Percentiles rank a stretch among this genome's conserved stretches.
phyloP scores from a whole-genome alignment of 2,329 filamentous ascomycete genomes.

The Fusarium sublunatum region DNA sequence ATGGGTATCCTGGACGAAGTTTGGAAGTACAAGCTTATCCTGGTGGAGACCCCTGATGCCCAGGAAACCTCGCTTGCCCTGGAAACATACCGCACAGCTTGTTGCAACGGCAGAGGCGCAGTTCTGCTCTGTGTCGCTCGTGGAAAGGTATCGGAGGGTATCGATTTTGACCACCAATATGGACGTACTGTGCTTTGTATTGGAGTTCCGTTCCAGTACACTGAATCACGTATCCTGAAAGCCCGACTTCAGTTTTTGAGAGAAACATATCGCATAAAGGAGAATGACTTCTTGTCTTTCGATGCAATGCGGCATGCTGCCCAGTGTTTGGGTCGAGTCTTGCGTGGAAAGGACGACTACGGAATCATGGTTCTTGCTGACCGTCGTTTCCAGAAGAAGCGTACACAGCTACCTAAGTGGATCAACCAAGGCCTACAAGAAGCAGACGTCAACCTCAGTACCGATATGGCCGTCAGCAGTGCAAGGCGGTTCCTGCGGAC shows the following conservation, averaged over 20 bases:
- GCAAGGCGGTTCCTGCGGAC: slow-evolving; percentile 89
- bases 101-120: slow-evolving; percentile 94
- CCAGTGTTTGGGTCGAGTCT: slow-evolving; percentile 92
- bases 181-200: slow-evolving; percentile 96
- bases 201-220: slow-evolving; percentile 98
- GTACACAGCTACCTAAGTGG: slow-evolving; percentile 93
- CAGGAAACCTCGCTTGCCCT: slow-evolving; percentile 96
- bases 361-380: slow-evolving; percentile 99
- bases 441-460: slow-evolving; percentile 88
- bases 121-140: slow-evolving; percentile 94
- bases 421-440: slow-evolving; percentile 90
- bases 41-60: slow-evolving; percentile 96
- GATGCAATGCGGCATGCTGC: slow-evolving; percentile 99
- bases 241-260: slow-evolving; percentile 94
- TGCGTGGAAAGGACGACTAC: slow-evolving; percentile 97
- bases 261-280: slow-evolving; percentile 95
- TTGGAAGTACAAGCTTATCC: slow-evolving; percentile 98
- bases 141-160: slow-evolving; percentile 97
- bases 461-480: slow-evolving; percentile 91
- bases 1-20: slow-evolving; percentile 98
- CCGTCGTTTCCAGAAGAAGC: slow-evolving; percentile 91
- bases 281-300: slow-evolving; percentile 98
- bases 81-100: slow-evolving; percentile 96
- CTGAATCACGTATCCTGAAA: slow-evolving; percentile 95
- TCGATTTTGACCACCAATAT: slow-evolving; percentile 99